These are phyloP conservation scores for Penicillium cosmopolitanum DNA, from an alignment of 495 filamentous ascomycete species.

Conservation along the genomic window DNA sequence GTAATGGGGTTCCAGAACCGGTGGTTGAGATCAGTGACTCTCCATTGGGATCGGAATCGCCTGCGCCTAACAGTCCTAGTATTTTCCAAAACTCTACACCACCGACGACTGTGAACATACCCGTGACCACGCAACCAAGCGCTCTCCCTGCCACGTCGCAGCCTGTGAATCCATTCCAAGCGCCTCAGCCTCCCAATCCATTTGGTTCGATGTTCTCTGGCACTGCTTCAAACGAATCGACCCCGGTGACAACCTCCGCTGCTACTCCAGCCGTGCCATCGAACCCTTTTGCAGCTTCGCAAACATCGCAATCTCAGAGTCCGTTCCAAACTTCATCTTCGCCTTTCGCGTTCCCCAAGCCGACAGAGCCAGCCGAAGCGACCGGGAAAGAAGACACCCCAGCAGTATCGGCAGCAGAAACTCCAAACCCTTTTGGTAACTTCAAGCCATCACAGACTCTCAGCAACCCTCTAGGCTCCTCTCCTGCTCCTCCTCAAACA, in stretches of 20 bases:
- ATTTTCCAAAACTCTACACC: constrained; percentile 20
- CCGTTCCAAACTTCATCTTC: constrained; percentile 3
- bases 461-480: background rate
- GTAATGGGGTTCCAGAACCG: constrained; percentile 31
- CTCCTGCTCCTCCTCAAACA: background rate
- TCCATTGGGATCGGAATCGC: constrained; percentile 10
- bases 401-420: background rate
- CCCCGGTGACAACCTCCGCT: background rate
- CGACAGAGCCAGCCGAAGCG: constrained; percentile 5
- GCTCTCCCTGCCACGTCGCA: constrained; percentile 3
- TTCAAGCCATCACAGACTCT: background rate
- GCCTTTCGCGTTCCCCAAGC: constrained; percentile 20
- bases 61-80: background rate
- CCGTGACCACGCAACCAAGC: background rate
- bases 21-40: constrained; percentile 11
- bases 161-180: constrained; percentile 4
- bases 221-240: background rate
- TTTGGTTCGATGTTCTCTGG: constrained; percentile 25
- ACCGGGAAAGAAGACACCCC: constrained; percentile 5
- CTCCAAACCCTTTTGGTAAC: background rate
- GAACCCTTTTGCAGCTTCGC: constrained; percentile 3
- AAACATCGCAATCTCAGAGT: background rate
- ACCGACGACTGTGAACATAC: constrained; percentile 5
- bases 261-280: background rate
- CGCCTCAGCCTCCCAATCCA: constrained; percentile 7